Percentiles rank a stretch among this genome's conserved stretches.
These are phyloP conservation scores for Polysphondylium violaceum DNA, from an alignment of 78 protist genomes.

Conservation along the genomic window DNA sequence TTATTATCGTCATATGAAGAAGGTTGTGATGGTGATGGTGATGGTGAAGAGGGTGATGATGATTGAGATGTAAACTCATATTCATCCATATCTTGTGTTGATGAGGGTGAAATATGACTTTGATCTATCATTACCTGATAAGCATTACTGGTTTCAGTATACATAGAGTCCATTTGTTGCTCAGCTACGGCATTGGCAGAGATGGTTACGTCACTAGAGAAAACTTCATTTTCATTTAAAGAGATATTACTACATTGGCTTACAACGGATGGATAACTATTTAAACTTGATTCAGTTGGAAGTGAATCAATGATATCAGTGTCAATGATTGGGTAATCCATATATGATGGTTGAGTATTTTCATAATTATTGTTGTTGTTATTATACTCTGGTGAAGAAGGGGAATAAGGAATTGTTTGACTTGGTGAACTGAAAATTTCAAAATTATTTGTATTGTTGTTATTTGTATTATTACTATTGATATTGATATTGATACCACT, in stretches of 20 bases:
- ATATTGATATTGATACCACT: background rate
- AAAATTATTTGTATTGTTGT: background rate
- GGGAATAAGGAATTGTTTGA: background rate
- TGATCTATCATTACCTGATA: too few species aligned
- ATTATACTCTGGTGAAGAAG: background rate
- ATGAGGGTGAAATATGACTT: background rate
- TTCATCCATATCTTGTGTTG: background rate
- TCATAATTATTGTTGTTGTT: background rate
- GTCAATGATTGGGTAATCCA: slow-evolving; percentile 6
- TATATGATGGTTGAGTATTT: background rate
- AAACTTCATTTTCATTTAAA: background rate
- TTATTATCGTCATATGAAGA: background rate
- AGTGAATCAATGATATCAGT: background rate
- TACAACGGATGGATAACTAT: slow-evolving; percentile 23
- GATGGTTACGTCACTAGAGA: background rate
- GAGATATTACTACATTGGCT: background rate
- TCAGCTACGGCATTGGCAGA: background rate
- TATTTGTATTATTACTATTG: background rate
- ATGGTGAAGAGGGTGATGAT: background rate
- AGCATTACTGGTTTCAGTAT: too few species aligned
- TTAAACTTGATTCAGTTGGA: background rate
- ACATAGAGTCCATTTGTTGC: too few species aligned
- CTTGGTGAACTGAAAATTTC: background rate
- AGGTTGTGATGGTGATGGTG: slow-evolving; percentile 10
- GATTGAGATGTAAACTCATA: background rate